Evolutionary conservation across 2,329 filamentous ascomycete species (phyloP), one percentile per base, ranked within the genome.

Genomic region (Alternaria gansuensis): DNA sequence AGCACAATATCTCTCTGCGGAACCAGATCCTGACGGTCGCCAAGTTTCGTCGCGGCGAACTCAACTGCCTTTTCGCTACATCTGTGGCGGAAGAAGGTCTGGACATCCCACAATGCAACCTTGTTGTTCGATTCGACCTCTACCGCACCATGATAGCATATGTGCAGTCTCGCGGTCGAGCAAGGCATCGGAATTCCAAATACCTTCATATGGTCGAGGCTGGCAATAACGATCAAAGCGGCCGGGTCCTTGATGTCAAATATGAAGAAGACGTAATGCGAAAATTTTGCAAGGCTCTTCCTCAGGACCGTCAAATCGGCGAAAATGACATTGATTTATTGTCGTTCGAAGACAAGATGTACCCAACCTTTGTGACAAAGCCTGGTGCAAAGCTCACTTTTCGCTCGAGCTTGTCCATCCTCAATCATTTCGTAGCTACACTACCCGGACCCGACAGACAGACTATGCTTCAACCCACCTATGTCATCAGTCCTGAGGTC

Each of bases 101-200:
- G 7, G 87, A 89, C 69, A 87, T 89, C 23, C 86, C 86, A 4
- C 85, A 87, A 59, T 89, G 87, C 76, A 89, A 89, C 63, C 74
- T 89, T n/a, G 83, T 89, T 10, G 78, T 89, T 26, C 82, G 93
- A 2, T 99, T 97, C 70, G 92, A 98, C 72, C 84, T 96, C 2
- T 97, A 93, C 77, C 83, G 85, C 10, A 97, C 94, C 0, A 88
- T 97, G 76, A 98, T 98, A 51, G 91, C 96, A 71, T 98, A 97
- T 73, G 88, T 98, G 21, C 95, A 99, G 75, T 97, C 93, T 13
- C 87, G 92, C 62, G 95, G 95, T 0, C 87, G 95, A 53, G 95
- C 95, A 11, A 86, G 95, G 37, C 90, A 92, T 69, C 77, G 80
- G 0, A 84, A 89, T 54, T 98, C 95, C 0, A 88, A 85, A 63